These are phyloP conservation scores for Polychaeton citri DNA, from an alignment of 2,329 filamentous ascomycete genomes.

Conservation along the genomic window DNA sequence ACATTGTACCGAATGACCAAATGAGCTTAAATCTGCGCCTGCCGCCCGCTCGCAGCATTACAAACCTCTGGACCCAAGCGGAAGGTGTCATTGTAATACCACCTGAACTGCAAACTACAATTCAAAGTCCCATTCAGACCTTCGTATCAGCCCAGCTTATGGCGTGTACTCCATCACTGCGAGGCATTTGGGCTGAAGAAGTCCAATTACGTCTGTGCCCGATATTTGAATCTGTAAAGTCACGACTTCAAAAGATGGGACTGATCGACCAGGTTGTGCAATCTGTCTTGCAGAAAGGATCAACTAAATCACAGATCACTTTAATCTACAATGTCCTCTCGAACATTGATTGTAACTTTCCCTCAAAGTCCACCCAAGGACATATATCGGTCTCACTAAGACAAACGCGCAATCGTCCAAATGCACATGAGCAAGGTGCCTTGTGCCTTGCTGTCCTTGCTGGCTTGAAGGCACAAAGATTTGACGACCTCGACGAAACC, in stretches of 20 bases:
- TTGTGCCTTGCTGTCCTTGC: too few relatives aligned
- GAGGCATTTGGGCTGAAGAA: slow-evolving; percentile 11
- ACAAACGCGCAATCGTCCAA: too few relatives aligned
- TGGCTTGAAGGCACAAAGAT: too few relatives aligned
- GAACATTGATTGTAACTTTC: not conserved
- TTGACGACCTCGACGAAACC: too few relatives aligned
- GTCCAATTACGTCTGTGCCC: slow-evolving; percentile 7
- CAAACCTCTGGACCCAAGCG: slow-evolving; percentile 24
- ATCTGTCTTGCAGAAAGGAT: not conserved
- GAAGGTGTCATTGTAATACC: slow-evolving; percentile 28
- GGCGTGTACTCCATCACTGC: slow-evolving; percentile 7
- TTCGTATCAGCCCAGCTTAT: slow-evolving; percentile 15
- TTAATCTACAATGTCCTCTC: not conserved
- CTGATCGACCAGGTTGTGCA: not conserved
- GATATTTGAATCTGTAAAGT: not conserved
- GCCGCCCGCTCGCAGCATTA: slow-evolving; percentile 27
- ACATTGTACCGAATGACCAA: slow-evolving; percentile 12
- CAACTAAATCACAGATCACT: not conserved
- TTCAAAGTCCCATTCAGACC: slow-evolving; percentile 9
- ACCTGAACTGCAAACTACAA: slow-evolving; percentile 22
- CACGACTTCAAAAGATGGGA: not conserved
- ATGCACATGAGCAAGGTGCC: too few relatives aligned
- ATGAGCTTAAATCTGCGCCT: slow-evolving; percentile 18
- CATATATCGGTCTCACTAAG: too few relatives aligned
- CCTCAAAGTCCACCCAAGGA: not conserved